Conservation (phyloP, 148 eudicot genomes). For the Drosera capensis region DNA sequence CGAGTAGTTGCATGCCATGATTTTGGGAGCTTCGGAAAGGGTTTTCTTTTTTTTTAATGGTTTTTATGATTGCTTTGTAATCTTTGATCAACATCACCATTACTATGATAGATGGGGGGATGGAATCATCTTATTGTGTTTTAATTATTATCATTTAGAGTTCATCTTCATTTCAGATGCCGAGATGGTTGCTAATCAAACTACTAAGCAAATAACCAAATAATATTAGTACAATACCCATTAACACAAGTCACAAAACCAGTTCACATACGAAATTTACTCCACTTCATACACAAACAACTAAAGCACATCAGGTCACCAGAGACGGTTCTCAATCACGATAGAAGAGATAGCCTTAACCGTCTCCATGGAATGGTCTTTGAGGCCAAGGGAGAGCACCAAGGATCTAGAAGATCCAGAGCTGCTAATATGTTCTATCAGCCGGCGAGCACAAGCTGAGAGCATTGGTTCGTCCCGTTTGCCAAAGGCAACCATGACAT, state of each 20-base stretch:
- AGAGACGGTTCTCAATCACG: conserved; percentile 50
- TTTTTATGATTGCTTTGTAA: conserved; percentile 26
- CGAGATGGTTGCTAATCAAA: too few relatives aligned
- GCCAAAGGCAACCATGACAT: conserved; percentile 59
- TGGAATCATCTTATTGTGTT: neutral
- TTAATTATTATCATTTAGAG: too few relatives aligned
- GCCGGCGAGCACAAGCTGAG: conserved; percentile 72
- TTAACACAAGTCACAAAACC: too few relatives aligned
- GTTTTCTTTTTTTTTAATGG: conserved; percentile 4
- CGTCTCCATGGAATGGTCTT: conserved; percentile 63
- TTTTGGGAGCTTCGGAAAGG: conserved; percentile 71
- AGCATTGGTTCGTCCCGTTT: conserved; percentile 91
- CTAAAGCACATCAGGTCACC: conserved; percentile 17
- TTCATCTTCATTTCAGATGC: neutral
- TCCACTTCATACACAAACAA: neutral
- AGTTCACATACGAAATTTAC: too few relatives aligned
- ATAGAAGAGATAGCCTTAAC: conserved; percentile 50
- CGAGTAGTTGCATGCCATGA: too few relatives aligned
- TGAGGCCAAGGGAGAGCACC: conserved; percentile 75
- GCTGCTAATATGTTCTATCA: conserved; percentile 67
- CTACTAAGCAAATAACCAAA: too few relatives aligned
- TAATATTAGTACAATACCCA: too few relatives aligned
- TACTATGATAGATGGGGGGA: neutral
- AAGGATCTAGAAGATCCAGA: conserved; percentile 53
- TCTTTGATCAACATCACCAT: conserved; percentile 19